Base-by-base conservation (phyloP, 2,329 filamentous ascomycete genomes). In the Nigrograna mackinnonii region DNA sequence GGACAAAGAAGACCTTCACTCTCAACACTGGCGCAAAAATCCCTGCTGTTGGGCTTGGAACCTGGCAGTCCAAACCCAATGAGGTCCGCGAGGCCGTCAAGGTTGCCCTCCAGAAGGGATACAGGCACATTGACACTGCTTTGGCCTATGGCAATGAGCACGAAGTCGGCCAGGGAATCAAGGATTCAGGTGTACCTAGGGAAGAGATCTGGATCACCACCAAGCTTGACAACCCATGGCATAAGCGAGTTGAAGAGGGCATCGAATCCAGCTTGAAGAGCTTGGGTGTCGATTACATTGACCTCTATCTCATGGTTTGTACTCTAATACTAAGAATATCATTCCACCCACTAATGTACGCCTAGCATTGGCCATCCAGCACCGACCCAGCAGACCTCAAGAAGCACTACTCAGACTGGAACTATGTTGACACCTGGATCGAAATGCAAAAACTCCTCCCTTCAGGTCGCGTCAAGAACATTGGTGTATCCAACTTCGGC, bases 401-500 rank as follows among this genome's bases (percentile, higher is more conserved):
- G 70, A 87, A 88, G 76, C 82, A 86, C 65, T 79, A 84, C 50
- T 75, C 81, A 22, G 87, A 90, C 73, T 92, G 89, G 88, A 80
- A 89, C 73, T 92, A 88, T 69, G 77, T 87, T 57, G 84, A 94
- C 70, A 94, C 89, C 19, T 95, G 80, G 80, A 73, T 77, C 47
- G 84, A 85, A 73, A 75, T 88, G 77, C 82, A 87, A 71, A 86
- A 86, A 76, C 75, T 89, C 35, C 72, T 82, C 18, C 80, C 70
- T 9, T 83, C 80, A 33, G 84, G 85, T 66, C 88, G 89, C 70
- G 87, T 87, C 38, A 80, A 79, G 70, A 89, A 89, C 75, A 90
- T 92, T 64, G 89, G 89, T 57, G 86, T 94, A 43, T 62, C 87
- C 69, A 95, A 95, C 79, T 94, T 95, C 67, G 86, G 79, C 50